Conservation (phyloP, 345 rosid species). For the Rhodomyrtus tomentosa region DNA sequence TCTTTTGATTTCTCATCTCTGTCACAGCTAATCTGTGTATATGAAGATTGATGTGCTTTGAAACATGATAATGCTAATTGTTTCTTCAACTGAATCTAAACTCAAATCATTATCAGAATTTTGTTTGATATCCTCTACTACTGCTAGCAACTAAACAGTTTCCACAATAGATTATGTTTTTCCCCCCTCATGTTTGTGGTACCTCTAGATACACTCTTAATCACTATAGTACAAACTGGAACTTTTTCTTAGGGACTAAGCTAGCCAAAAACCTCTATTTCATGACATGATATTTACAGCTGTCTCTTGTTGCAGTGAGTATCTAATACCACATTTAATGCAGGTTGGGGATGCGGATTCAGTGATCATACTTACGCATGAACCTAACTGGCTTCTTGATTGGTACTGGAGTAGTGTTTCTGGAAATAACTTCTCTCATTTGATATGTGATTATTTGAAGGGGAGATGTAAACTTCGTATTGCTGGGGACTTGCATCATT, state of each 20-base stretch:
- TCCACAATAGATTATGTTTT: background rate
- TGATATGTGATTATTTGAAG: constrained; percentile 68
- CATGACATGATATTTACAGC: background rate
- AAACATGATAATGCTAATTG: background rate
- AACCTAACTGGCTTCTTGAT: constrained; percentile 98
- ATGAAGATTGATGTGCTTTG: background rate
- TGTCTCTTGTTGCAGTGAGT: background rate
- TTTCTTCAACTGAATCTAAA: background rate
- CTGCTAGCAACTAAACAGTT: background rate
- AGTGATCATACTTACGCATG: constrained; percentile 85
- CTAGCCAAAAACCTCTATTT: background rate
- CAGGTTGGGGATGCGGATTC: constrained; percentile 70
- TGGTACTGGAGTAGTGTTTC: constrained; percentile 76
- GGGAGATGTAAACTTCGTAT: constrained; percentile 92
- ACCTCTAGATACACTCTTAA: background rate
- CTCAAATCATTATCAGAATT: background rate
- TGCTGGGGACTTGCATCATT: constrained; percentile 98
- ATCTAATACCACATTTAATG: background rate
- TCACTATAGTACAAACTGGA: background rate
- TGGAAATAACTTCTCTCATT: constrained; percentile 75
- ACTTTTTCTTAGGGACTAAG: background rate
- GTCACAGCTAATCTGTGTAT: background rate
- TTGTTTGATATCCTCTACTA: background rate
- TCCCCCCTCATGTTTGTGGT: background rate
- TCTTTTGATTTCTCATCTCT: background rate